These are phyloP conservation scores for Ophiosphaerella herpotricha DNA, from an alignment of 2,329 filamentous ascomycete genomes.

Conservation along the genomic window DNA sequence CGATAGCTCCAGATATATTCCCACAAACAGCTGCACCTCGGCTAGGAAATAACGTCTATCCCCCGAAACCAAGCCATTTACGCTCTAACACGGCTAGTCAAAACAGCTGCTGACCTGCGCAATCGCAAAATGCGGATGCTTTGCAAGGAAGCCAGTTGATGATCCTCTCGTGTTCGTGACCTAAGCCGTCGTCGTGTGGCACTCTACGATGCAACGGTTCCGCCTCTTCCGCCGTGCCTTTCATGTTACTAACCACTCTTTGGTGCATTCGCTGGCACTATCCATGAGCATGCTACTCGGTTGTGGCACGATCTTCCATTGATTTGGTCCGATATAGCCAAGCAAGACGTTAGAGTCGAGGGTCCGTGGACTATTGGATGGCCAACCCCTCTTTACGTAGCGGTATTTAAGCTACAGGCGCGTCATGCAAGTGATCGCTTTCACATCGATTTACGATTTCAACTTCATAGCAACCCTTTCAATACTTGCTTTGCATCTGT, in stretches of 20 bases:
- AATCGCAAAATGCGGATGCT: not conserved
- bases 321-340: not conserved
- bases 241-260: not conserved
- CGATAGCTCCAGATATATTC: not conserved
- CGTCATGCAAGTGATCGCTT: not conserved
- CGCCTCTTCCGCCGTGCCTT: not conserved
- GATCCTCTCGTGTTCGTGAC: conserved; percentile 17
- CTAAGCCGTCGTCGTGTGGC: conserved; percentile 2
- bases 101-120: not conserved
- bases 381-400: not conserved
- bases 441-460: too few relatives aligned
- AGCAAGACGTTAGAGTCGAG: not conserved
- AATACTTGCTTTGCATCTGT: not conserved
- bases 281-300: not conserved
- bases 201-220: conserved; percentile 9
- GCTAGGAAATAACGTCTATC: not conserved
- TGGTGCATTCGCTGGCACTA: not conserved
- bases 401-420: conserved; percentile 1
- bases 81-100: too few relatives aligned
- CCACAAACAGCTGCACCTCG: not conserved
- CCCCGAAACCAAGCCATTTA: conserved; percentile 1
- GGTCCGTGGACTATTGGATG: not conserved
- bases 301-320: not conserved
- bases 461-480: not conserved
- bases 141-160: not conserved